Conservation (phyloP, 345 rosid species). For the Ailanthus altissimus region DNA sequence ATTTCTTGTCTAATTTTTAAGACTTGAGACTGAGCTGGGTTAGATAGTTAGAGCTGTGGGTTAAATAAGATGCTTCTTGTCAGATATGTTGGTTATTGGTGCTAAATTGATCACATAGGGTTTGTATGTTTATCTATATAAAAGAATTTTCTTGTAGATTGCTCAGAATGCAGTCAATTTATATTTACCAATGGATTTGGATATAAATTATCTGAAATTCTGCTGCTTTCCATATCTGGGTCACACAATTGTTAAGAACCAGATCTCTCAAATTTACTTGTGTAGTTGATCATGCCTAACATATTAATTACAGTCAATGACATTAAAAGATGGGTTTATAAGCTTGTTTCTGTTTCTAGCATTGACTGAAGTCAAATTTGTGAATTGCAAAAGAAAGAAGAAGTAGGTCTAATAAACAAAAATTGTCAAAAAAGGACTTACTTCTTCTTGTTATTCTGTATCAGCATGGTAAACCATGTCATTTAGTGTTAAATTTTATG, state of each 20-base stretch:
- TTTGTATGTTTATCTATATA: background rate
- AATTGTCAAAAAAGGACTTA: background rate
- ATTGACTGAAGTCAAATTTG: background rate
- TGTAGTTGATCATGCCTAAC: background rate
- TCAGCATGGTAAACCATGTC: background rate
- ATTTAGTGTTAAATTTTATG: background rate
- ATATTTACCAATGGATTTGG: background rate
- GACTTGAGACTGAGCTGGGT: background rate
- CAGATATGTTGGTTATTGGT: background rate
- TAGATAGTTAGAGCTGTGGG: background rate
- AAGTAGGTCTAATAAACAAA: background rate
- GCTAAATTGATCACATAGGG: background rate
- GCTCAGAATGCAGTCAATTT: background rate
- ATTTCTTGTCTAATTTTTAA: background rate
- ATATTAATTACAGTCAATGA: background rate
- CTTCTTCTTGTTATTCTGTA: background rate
- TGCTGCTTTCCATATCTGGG: background rate
- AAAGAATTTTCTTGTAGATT: background rate
- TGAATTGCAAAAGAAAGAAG: background rate
- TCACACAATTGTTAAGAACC: background rate
- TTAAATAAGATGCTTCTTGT: background rate
- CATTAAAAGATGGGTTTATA: background rate
- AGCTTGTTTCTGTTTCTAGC: background rate
- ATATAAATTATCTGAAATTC: background rate
- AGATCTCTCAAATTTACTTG: background rate